Percentiles rank a stretch among this genome's conserved stretches.
Conservation (phyloP, 441 rosid species). For the Isatis lusitanica region DNA sequence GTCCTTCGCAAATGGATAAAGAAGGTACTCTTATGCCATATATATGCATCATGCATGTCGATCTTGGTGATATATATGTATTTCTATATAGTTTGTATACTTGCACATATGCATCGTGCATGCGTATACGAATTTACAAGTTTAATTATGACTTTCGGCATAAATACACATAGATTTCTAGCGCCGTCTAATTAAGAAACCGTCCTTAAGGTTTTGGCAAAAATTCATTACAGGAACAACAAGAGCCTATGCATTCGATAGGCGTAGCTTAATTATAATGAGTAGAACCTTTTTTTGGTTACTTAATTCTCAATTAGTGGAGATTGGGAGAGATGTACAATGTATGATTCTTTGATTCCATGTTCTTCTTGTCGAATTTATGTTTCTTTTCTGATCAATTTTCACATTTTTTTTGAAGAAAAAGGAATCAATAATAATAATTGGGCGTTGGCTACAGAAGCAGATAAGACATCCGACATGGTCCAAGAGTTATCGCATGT, state of each 20-base stretch:
- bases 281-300: too few relatives aligned
- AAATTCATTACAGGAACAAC: neutral
- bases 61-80: neutral
- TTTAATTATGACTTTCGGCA: neutral
- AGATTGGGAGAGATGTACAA: neutral
- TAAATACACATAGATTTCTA: neutral
- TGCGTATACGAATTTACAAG: neutral
- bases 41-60: constrained; percentile 24
- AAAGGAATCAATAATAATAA: constrained; percentile 6
- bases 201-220: neutral
- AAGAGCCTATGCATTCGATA: neutral
- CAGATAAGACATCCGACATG: constrained; percentile 15
- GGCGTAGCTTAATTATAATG: too few relatives aligned
- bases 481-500: constrained; percentile 26
- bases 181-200: neutral
- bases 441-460: constrained; percentile 17
- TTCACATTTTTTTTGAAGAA: neutral
- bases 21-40: constrained; percentile 24
- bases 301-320: neutral
- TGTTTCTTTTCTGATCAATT: neutral
- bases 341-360: neutral
- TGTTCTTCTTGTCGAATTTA: neutral
- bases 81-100: too few relatives aligned
- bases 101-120: neutral
- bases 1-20: constrained; percentile 14